Percentiles rank a stretch among this genome's conserved stretches.
phyloP scores from a whole-genome alignment of 192 early-diverging fungal species.

The Coemansia sp. region DNA sequence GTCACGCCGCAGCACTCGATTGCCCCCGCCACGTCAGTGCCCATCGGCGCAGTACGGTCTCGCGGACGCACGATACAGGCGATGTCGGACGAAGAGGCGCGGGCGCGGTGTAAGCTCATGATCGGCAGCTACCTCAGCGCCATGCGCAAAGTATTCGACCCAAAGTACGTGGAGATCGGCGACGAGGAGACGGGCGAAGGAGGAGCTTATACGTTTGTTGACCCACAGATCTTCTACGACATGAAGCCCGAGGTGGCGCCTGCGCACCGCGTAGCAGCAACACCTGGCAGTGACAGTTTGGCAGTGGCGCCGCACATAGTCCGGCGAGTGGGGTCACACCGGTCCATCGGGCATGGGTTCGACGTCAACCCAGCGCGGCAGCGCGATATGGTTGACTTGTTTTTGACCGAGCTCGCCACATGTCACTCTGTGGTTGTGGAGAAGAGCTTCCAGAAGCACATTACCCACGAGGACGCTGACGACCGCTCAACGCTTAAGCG shows the following conservation, averaged over 20 bases:
- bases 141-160: constrained; percentile 69
- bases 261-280: constrained; percentile 10
- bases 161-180: constrained; percentile 66
- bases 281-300: constrained; percentile 19
- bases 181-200: constrained; percentile 54
- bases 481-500: constrained; percentile 43
- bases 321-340: constrained; percentile 45
- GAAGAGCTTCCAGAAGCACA: constrained; percentile 54
- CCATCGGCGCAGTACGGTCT: constrained; percentile 27
- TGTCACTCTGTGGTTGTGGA: constrained; percentile 97
- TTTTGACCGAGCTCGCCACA: constrained; percentile 84
- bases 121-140: constrained; percentile 60
- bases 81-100: constrained; percentile 31
- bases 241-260: constrained; percentile 60
- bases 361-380: constrained; percentile 68
- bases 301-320: constrained; percentile 16
- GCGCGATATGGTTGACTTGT: constrained; percentile 57
- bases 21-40: constrained; percentile 16
- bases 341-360: constrained; percentile 41
- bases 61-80: constrained; percentile 39
- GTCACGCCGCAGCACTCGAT: constrained; percentile 2
- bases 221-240: constrained; percentile 75
- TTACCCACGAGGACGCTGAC: constrained; percentile 42
- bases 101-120: constrained; percentile 49
- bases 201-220: constrained; percentile 78